These are phyloP conservation scores for Curvularia sp. DNA, from an alignment of 2,329 filamentous ascomycete genomes.

Conservation along the genomic window DNA sequence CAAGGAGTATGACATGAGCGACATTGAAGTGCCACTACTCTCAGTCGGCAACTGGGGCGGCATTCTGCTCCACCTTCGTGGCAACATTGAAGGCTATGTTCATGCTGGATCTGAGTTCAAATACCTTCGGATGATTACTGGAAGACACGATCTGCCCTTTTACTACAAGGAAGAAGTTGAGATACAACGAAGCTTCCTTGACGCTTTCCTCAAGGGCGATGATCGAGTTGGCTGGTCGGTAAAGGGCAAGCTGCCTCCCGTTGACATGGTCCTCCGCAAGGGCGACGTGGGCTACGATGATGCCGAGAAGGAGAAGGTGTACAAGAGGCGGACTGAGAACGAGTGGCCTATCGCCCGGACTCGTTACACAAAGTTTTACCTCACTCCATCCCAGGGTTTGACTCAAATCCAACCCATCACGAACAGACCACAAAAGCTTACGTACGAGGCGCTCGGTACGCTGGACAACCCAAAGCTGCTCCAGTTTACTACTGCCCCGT, in stretches of 20 bases:
- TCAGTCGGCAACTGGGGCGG: conserved; percentile 76
- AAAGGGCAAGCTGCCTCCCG: conserved; percentile 65
- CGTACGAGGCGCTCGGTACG: conserved; percentile 67
- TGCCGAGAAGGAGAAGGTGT: conserved; percentile 65
- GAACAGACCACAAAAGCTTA: conserved; percentile 53
- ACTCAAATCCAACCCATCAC: conserved; percentile 41
- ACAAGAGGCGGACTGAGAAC: conserved; percentile 62
- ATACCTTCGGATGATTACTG: conserved; percentile 73
- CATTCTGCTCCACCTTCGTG: conserved; percentile 71
- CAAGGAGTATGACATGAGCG: conserved; percentile 69
- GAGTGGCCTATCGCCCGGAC: conserved; percentile 74
- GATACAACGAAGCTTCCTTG: conserved; percentile 71
- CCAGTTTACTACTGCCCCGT: conserved; percentile 65
- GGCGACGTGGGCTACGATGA: conserved; percentile 73
- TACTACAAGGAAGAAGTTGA: conserved; percentile 75
- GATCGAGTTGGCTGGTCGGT: conserved; percentile 68
- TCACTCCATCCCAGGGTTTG: conserved; percentile 59
- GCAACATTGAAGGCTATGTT: conserved; percentile 71
- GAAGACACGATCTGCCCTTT: conserved; percentile 75
- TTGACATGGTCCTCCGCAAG: conserved; percentile 68
- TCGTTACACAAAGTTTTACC: conserved; percentile 67
- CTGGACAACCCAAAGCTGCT: conserved; percentile 62
- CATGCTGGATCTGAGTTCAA: conserved; percentile 71
- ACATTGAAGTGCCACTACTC: conserved; percentile 72
- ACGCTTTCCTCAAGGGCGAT: conserved; percentile 73